Base-by-base conservation (phyloP, 768 basidiomycete species). In the Mycena sanguinolenta region DNA sequence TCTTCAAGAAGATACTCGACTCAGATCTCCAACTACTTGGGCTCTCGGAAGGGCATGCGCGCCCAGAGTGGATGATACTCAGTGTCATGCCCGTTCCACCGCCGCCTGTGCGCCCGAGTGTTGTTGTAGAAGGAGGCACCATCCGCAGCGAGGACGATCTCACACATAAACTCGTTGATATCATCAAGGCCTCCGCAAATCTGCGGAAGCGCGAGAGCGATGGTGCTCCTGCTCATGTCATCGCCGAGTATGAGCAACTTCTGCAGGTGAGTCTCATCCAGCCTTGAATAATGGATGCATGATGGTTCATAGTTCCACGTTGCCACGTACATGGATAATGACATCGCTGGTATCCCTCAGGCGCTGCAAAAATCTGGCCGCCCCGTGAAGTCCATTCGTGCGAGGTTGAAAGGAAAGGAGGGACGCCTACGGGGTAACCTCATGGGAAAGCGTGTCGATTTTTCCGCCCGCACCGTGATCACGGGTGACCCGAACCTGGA, bases 401-500 rank as follows among this genome's bases (percentile, higher is more conserved):
- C 97, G 6, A 92, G 98, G 50, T 88, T 99, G 63, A 99, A 99
- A 87, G 98, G 98, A 58, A 99, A 99, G 81, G 97, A 99, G 81
- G 98, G 98, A 46, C 94, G 98, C 77, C 87, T 99, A 58, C 92
- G 98, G 80, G 98, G 98, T 38, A 99, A 99, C 79, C 79, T 99
- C 81, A 99, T 99, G 98, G 98, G 98, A 55, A 99, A 99, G 82
- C 96, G 98, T 81, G 98, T 99, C 63, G 98, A 99, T 77, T 99
- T 99, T 80, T 99, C 98, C 1, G 98, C 98, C 2, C 94, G 98
- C 67, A 99, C 97, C 19, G 98, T 99, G 76, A 99, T 99, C 78
- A 99, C 98, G 17, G 98, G 98, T 78, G 98, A 99, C 81, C 98
- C 98, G 7, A 99, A 99, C 82, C 78, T 99, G 68, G 93, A 97